A percentile compares a stretch with the other conserved stretches of the same genome.
phyloP scores from a whole-genome alignment of 192 early-diverging fungal species.

The Gorgonomyces haynaldii region DNA sequence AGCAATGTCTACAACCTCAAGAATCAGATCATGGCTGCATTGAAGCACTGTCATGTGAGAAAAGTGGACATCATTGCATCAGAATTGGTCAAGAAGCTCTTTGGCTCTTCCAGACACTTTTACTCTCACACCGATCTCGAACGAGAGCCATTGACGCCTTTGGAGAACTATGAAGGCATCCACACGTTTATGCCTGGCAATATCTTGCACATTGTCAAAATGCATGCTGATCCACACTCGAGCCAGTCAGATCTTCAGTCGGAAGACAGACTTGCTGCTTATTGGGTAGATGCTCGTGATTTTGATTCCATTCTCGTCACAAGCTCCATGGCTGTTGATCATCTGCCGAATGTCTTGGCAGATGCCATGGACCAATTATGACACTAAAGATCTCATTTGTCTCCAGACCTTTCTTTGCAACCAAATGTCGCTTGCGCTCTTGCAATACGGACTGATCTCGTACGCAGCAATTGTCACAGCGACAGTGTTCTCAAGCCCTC shows the following conservation, averaged over 20 bases:
- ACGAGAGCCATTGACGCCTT: background rate
- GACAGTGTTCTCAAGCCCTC: background rate
- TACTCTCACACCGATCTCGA: slow-evolving; percentile 3
- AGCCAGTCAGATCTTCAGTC: background rate
- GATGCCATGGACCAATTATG: too few species aligned
- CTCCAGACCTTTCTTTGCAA: too few species aligned
- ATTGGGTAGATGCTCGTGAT: background rate
- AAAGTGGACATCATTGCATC: slow-evolving; percentile 28
- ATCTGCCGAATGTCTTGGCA: slow-evolving; percentile 28
- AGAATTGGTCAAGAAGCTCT: slow-evolving; percentile 12
- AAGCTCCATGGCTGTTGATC: slow-evolving; percentile 29
- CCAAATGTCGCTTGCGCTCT: too few species aligned
- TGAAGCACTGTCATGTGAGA: slow-evolving; percentile 15
- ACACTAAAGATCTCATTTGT: too few species aligned
- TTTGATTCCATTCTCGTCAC: slow-evolving; percentile 25
- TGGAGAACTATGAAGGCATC: background rate
- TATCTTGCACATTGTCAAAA: background rate
- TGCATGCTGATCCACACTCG: background rate
- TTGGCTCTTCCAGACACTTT: too few species aligned
- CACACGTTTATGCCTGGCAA: slow-evolving; percentile 3
- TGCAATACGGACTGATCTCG: too few species aligned
- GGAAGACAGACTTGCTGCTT: background rate
- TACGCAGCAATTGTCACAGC: background rate
- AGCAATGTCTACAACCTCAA: slow-evolving; percentile 30
- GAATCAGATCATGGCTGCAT: slow-evolving; percentile 7